Conservation (phyloP, 306 rosid species). For the Rosa multiflora region DNA sequence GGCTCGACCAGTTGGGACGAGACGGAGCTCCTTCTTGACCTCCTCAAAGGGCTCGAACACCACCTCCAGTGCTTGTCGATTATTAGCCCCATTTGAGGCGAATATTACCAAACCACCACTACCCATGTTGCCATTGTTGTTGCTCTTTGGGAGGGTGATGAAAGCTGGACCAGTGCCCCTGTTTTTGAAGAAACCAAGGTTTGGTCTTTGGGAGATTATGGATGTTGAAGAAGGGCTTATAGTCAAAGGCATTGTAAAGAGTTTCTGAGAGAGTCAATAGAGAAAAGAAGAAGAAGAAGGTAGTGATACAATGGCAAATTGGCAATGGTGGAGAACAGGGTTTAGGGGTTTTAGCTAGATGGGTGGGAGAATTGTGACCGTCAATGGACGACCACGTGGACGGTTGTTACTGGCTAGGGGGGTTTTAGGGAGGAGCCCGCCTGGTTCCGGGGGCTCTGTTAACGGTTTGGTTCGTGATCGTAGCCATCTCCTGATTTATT, state of each 20-base stretch:
- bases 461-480: no score
- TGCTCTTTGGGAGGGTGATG: slow-evolving; percentile 22
- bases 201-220: neutral
- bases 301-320: no score
- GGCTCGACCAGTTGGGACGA: slow-evolving; percentile 26
- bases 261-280: neutral
- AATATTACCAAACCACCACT: slow-evolving; percentile 14
- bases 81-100: slow-evolving; percentile 11
- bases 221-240: slow-evolving; percentile 23
- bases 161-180: neutral
- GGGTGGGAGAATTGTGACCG: no score
- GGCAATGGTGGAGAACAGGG: no score
- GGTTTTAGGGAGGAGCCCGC: no score
- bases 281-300: neutral
- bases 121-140: slow-evolving; percentile 8
- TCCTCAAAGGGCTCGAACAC: slow-evolving; percentile 38
- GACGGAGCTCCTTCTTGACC: slow-evolving; percentile 42
- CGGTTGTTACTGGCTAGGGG: no score
- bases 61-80: neutral
- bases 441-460: no score
- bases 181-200: neutral
- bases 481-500: no score
- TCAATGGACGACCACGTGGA: no score
- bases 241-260: slow-evolving; percentile 12
- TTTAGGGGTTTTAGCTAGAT: no score